Evolutionary conservation across 345 rosid species (phyloP), one percentile per base, ranked within the genome.

Genomic region (Linum lewisii): DNA sequence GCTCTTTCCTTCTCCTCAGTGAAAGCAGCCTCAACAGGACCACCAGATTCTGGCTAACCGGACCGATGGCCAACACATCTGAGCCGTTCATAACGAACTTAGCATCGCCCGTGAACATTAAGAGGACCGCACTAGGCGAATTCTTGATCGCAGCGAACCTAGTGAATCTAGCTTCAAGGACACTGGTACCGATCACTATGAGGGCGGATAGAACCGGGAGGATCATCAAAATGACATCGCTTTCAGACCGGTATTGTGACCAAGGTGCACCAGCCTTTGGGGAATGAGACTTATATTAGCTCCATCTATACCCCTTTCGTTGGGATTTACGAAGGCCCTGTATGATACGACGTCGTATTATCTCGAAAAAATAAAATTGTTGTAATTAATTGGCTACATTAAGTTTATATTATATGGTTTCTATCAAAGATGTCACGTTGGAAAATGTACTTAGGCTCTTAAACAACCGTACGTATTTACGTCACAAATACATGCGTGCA

Each of bases 71-170:
- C 0, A 62, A 29, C 21, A 44, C 51, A 6, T 50, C 22, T 20
- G 49, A 63, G 13, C 24, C 58, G 10, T 24, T 61, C 1, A 2
- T 63, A 14, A 66, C 54, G 21, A 22, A 15, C 38, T 21, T 14
- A 24, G 34, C 8, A 24, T 18, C 7, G 14, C 72, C 69, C 6
- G 52, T 55, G 9, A 70, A 66, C 60, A 63, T 74, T 25, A 74
- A 55, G 54, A 54, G 53, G 49, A 26, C 47, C 0, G 1, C 7
- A 25, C 0, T 3, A 1, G 45, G 65, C 0, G 24, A 37, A 1
- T 70, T 63, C 22, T 70, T 34, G 72, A 18, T 56, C 18, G 49
- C 75, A 0, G 64, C 60, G 1, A 26, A 6, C 32, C 32, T 21
- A 18, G 13, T 37, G 16, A 9, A 32, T 1, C 0, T 7, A 26